phyloP scores from a whole-genome alignment of 805 yeast genomes.

The Lachancea kluyveri region DNA sequence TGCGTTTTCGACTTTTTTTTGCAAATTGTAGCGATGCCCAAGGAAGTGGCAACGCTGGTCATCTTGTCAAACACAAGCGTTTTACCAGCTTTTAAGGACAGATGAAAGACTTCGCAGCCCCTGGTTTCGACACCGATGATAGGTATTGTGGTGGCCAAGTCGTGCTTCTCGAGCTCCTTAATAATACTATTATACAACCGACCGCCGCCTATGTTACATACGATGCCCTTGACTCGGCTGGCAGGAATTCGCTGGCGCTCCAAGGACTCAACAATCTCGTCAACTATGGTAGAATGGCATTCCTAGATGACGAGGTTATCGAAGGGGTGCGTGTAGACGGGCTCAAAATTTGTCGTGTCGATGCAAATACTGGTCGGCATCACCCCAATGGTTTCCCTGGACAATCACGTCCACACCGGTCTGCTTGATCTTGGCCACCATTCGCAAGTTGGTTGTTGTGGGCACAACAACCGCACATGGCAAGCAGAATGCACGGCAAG shows the following conservation, averaged over 20 bases:
- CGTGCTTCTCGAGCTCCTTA: constrained; percentile 36
- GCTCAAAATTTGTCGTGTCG: constrained; percentile 17
- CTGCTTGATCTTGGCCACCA: constrained; percentile 33
- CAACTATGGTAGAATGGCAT: constrained; percentile 45
- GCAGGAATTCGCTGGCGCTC: constrained; percentile 17
- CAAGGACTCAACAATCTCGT: constrained; percentile 34
- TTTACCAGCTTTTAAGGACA: constrained; percentile 41
- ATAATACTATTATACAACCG: constrained; percentile 50
- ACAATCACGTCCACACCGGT: constrained; percentile 46
- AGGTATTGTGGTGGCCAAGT: constrained; percentile 32
- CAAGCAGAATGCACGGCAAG: constrained; percentile 35
- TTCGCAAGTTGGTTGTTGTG: constrained; percentile 37
- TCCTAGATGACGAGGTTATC: constrained; percentile 47
- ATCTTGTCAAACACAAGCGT: constrained; percentile 41
- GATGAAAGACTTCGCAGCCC: constrained; percentile 55
- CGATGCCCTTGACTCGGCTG: constrained; percentile 36
- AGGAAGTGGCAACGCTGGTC: constrained; percentile 53
- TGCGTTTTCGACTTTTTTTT: constrained; percentile 40
- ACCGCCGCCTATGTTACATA: constrained; percentile 55
- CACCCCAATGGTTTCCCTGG: constrained; percentile 42
- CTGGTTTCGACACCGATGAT: constrained; percentile 51
- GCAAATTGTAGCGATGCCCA: constrained; percentile 58
- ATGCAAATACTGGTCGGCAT: constrained; percentile 42
- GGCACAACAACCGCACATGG: constrained; percentile 58
- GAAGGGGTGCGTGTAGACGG: constrained; percentile 51